These are phyloP conservation scores for Xylaria flabelliformis DNA, from an alignment of 495 filamentous ascomycete genomes.

Conservation along the genomic window DNA sequence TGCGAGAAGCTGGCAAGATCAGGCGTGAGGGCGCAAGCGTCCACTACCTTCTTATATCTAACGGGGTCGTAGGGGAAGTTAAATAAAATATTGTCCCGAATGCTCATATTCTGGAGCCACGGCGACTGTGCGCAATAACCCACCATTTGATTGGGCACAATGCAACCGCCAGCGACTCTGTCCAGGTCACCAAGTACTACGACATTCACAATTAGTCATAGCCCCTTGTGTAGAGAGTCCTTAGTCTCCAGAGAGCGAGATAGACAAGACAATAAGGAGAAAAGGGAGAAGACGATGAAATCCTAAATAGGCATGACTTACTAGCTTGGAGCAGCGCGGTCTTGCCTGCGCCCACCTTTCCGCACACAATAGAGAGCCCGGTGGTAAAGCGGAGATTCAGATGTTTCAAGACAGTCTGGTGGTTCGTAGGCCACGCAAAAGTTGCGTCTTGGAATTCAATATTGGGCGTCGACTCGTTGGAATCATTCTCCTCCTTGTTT, in stretches of 20 bases:
- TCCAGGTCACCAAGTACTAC: conserved; percentile 77
- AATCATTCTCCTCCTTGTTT: conserved; percentile 60
- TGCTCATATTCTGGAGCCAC: conserved; percentile 93
- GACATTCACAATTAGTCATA: background rate
- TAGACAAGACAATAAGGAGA: background rate
- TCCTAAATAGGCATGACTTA: conserved; percentile 5
- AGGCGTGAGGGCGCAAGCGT: conserved; percentile 89
- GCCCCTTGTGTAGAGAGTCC: background rate
- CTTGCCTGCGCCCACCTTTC: conserved; percentile 82
- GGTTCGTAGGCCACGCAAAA: conserved; percentile 77
- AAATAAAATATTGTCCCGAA: conserved; percentile 85
- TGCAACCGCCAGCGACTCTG: conserved; percentile 61
- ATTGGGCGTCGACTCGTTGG: conserved; percentile 33
- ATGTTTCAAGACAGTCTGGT: conserved; percentile 64
- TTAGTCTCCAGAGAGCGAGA: background rate
- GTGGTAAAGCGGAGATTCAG: conserved; percentile 65
- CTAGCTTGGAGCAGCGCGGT: conserved; percentile 76
- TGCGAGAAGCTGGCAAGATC: conserved; percentile 91
- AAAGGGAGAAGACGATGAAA: background rate
- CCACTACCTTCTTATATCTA: conserved; percentile 87
- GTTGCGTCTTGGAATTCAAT: conserved; percentile 67
- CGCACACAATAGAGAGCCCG: conserved; percentile 69
- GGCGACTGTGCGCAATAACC: conserved; percentile 85
- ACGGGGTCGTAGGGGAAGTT: conserved; percentile 72
- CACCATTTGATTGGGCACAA: conserved; percentile 69